Evolutionary conservation across 129 eudicot genomes (phyloP).

Genomic region (Lactuca sativa): DNA sequence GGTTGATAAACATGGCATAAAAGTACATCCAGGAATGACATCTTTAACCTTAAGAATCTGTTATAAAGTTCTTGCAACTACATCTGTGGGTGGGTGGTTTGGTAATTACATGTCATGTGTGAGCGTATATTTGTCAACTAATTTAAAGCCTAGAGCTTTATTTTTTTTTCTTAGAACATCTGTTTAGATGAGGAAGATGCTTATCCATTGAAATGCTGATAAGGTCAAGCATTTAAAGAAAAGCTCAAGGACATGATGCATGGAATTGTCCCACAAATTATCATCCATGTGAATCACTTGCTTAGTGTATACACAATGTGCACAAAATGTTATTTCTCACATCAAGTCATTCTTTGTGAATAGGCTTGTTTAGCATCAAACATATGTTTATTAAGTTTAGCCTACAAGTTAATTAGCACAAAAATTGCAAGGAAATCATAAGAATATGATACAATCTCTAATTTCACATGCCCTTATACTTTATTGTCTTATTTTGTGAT

Average conservation of each 20-base stretch:
- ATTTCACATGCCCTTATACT: not conserved
- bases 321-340: slow-evolving; percentile 7
- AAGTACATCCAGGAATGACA: slow-evolving; percentile 15
- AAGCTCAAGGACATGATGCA: not conserved
- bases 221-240: not conserved
- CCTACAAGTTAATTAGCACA: not conserved
- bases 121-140: slow-evolving; percentile 15
- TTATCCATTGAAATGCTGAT: not conserved
- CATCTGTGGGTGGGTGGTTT: slow-evolving; percentile 11
- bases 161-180: not conserved
- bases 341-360: slow-evolving; percentile 10
- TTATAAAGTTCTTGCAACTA: not conserved
- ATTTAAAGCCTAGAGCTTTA: slow-evolving; percentile 11
- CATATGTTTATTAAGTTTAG: not conserved
- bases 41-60: slow-evolving; percentile 6
- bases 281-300: slow-evolving; percentile 13
- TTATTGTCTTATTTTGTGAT: slow-evolving; percentile 5
- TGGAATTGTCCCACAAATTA: slow-evolving; percentile 9
- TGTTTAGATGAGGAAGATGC: slow-evolving; percentile 12
- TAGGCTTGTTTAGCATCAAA: slow-evolving; percentile 11
- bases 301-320: slow-evolving; percentile 12
- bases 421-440: not conserved
- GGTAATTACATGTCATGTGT: slow-evolving; percentile 17
- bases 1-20: slow-evolving; percentile 21
- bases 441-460: not conserved